phyloP scores from a whole-genome alignment of 805 yeast genomes.

The Alloascoidea africana region DNA sequence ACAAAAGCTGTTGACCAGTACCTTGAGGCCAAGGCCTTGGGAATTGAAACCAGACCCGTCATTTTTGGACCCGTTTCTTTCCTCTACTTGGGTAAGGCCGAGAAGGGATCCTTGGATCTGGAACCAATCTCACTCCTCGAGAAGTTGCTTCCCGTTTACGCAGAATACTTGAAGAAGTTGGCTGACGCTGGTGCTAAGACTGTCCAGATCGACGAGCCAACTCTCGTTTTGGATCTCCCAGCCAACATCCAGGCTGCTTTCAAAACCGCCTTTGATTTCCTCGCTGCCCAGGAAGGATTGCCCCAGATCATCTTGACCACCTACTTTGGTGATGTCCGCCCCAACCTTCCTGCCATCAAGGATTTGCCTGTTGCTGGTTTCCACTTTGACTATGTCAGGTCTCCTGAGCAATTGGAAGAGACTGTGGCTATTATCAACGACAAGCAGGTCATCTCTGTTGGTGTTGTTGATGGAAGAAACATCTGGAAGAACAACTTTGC shows the following conservation, averaged over 20 bases:
- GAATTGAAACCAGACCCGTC: conserved; percentile 96
- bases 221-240: conserved; percentile 86
- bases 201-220: conserved; percentile 97
- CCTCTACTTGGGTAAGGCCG: conserved; percentile 93
- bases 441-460: conserved; percentile 79
- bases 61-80: conserved; percentile 92
- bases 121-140: conserved; percentile 84
- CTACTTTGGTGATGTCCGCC: conserved; percentile 97
- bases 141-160: conserved; percentile 87
- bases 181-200: conserved; percentile 88
- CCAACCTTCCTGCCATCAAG: conserved; percentile 83
- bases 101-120: conserved; percentile 90
- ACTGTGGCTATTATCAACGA: conserved; percentile 52
- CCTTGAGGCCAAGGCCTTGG: conserved; percentile 94
- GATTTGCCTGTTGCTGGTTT: conserved; percentile 85
- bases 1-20: conserved; percentile 94
- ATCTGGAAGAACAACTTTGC: conserved; percentile 96
- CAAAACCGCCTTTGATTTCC: conserved; percentile 73
- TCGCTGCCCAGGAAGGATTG: conserved; percentile 49
- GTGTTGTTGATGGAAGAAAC: conserved; percentile 98
- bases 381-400: conserved; percentile 95
- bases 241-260: conserved; percentile 70
- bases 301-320: conserved; percentile 79
- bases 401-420: conserved; percentile 87
- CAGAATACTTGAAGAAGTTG: conserved; percentile 74